phyloP scores from a whole-genome alignment of 1,284 basidiomycete species.

The Lentinus polychrous region DNA sequence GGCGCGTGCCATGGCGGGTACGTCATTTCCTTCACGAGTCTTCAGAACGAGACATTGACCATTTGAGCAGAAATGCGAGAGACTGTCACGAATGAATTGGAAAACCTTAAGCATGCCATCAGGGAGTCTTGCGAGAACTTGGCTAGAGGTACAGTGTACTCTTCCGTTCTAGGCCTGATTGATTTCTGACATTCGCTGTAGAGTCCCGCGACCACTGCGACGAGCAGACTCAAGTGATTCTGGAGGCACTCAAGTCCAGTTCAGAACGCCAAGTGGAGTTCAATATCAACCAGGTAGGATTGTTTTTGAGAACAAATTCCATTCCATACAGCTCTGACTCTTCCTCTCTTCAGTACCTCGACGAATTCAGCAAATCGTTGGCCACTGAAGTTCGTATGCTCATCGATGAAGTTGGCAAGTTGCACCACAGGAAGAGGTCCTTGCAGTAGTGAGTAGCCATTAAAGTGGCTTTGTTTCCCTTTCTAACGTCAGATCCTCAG shows the following conservation, averaged over 20 bases:
- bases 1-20: neutral
- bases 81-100: constrained; percentile 27
- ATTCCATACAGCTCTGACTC: constrained; percentile 6
- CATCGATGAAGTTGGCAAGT: constrained; percentile 67
- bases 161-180: neutral
- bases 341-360: constrained; percentile 46
- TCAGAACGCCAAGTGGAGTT: constrained; percentile 67
- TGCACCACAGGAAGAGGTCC: constrained; percentile 64
- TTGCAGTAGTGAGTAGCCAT: constrained; percentile 58
- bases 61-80: neutral
- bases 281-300: constrained; percentile 65
- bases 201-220: neutral
- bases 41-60: neutral
- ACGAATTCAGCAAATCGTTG: constrained; percentile 74
- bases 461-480: neutral
- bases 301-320: constrained; percentile 4
- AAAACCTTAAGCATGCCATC: constrained; percentile 1
- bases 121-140: neutral
- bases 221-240: constrained; percentile 32
- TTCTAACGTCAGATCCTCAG: constrained; percentile 30
- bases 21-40: neutral
- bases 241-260: constrained; percentile 55
- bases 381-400: constrained; percentile 75
- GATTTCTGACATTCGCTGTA: neutral
- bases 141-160: neutral